A percentile compares a stretch with the other conserved stretches of the same genome.
phyloP scores from a whole-genome alignment of 1,284 basidiomycete species.

The Agaricales sp. region DNA sequence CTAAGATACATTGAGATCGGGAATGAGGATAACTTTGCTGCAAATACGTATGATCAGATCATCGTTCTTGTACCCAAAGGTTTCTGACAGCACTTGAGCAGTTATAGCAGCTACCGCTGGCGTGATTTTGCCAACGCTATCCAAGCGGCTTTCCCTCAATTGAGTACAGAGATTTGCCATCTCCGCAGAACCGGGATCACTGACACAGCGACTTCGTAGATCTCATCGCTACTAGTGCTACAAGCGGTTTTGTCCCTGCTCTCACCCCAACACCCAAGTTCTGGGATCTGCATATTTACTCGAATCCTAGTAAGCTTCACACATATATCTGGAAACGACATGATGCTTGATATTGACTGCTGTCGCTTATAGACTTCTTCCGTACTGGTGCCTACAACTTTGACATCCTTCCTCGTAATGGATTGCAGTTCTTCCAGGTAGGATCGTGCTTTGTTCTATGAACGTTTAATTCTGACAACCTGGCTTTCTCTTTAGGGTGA shows the following conservation, averaged over 20 bases:
- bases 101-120: not conserved
- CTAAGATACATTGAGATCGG: conserved; percentile 57
- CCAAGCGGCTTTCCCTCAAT: not conserved
- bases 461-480: conserved; percentile 8
- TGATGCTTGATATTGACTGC: conserved; percentile 7
- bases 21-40: conserved; percentile 33
- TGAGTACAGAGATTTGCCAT: not conserved
- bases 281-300: conserved; percentile 60
- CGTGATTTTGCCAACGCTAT: not conserved
- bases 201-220: conserved; percentile 29
- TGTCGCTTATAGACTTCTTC: conserved; percentile 35
- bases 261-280: conserved; percentile 41
- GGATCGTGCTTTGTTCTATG: not conserved
- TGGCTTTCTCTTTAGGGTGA: conserved; percentile 73
- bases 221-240: conserved; percentile 49
- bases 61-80: too few species aligned
- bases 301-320: conserved; percentile 41
- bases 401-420: conserved; percentile 30
- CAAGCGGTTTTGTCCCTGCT: conserved; percentile 29
- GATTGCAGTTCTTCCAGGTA: conserved; percentile 11
- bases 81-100: too few species aligned
- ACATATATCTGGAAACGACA: too few species aligned
- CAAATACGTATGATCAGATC: too few species aligned
- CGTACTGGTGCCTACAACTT: conserved; percentile 51
- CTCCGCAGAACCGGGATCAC: not conserved